A percentile compares a stretch with the other conserved stretches of the same genome.
Evolutionary conservation across 78 protist genomes (phyloP).

Genomic region (Isochrysis galbana): DNA sequence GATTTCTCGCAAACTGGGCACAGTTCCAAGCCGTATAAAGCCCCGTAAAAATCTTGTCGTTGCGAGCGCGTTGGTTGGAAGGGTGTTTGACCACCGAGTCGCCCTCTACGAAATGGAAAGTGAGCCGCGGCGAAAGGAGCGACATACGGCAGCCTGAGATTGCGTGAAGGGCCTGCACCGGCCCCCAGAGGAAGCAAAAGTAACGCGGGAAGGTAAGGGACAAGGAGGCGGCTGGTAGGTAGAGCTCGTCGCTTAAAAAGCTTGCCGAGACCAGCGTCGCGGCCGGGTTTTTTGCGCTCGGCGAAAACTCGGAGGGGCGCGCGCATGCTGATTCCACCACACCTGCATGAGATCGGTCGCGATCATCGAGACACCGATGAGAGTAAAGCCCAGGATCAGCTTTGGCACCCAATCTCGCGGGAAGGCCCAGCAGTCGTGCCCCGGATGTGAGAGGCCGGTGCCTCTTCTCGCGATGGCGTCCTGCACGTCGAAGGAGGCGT

Average conservation of each 20-base stretch:
- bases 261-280: too few relatives aligned
- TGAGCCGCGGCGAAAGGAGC: neutral
- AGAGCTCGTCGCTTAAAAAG: too few relatives aligned
- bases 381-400: neutral
- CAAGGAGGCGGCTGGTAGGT: too few relatives aligned
- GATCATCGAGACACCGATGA: constrained; percentile 14
- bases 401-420: constrained; percentile 1
- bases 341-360: constrained; percentile 13
- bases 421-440: constrained; percentile 23
- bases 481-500: neutral
- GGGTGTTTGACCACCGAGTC: constrained; percentile 23
- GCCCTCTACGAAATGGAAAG: constrained; percentile 7
- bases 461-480: neutral
- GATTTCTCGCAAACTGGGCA: neutral
- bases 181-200: too few relatives aligned
- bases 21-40: constrained; percentile 19
- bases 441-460: neutral
- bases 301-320: too few relatives aligned
- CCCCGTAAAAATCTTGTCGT: constrained; percentile 24
- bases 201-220: too few relatives aligned
- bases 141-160: neutral
- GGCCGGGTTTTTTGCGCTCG: too few relatives aligned
- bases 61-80: constrained; percentile 1
- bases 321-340: too few relatives aligned
- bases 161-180: neutral